These are phyloP conservation scores for Xeromyces bisporus DNA, from an alignment of 495 filamentous ascomycete species.

Conservation along the genomic window DNA sequence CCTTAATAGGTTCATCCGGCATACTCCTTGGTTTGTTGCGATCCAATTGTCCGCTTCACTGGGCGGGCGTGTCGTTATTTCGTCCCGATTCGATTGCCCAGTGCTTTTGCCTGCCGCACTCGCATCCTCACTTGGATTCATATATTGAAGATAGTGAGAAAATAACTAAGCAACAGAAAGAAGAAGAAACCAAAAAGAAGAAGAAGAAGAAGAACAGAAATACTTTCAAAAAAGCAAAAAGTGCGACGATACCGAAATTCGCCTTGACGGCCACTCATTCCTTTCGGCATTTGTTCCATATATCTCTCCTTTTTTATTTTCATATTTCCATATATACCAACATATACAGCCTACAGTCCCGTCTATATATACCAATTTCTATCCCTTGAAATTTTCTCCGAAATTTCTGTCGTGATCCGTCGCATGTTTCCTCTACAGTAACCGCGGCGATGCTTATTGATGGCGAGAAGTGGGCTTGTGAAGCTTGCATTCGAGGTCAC, in stretches of 20 bases:
- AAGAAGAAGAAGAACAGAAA: neutral
- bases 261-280: slow-evolving; percentile 29
- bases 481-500: slow-evolving; percentile 87
- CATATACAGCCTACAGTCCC: neutral
- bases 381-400: slow-evolving; percentile 7
- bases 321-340: slow-evolving; percentile 8
- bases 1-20: slow-evolving; percentile 16
- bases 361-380: neutral
- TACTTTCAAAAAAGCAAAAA: neutral
- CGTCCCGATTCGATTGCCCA: slow-evolving; percentile 1
- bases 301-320: slow-evolving; percentile 10
- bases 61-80: slow-evolving; percentile 8
- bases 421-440: slow-evolving; percentile 30
- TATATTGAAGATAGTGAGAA: neutral
- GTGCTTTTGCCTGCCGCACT: slow-evolving; percentile 16
- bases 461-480: slow-evolving; percentile 82
- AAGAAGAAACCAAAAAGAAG: neutral
- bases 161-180: neutral
- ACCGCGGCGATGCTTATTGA: slow-evolving; percentile 57
- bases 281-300: slow-evolving; percentile 16
- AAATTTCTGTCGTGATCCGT: slow-evolving; percentile 22
- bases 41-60: slow-evolving; percentile 14
- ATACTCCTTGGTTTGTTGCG: slow-evolving; percentile 26
- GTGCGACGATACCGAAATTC: slow-evolving; percentile 6
- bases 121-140: slow-evolving; percentile 15